A percentile compares a stretch with the other conserved stretches of the same genome.
These are phyloP conservation scores for Primulina tabacum DNA, from an alignment of 257 asterid genomes.

Conservation along the genomic window DNA sequence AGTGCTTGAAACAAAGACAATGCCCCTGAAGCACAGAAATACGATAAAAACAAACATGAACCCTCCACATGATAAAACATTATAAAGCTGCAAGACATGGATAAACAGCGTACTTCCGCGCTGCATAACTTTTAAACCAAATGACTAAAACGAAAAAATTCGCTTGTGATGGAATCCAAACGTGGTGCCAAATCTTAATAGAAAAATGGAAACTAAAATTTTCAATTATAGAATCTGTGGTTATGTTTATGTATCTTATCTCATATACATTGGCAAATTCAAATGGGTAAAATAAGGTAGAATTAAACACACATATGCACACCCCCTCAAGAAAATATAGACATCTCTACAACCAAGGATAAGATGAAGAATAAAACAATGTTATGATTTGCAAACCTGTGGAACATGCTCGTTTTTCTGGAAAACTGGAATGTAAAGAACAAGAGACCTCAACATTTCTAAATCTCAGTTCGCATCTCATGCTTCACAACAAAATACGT, in stretches of 20 bases:
- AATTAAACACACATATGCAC: background rate
- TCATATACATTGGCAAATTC: background rate
- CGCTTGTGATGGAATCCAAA: background rate
- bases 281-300: background rate
- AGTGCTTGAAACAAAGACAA: no score
- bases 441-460: no score
- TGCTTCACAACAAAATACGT: no score
- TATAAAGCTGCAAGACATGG: no score
- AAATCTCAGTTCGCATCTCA: no score
- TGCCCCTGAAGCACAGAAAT: no score
- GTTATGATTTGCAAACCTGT: constrained; percentile 5
- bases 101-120: no score
- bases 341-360: background rate
- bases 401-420: background rate
- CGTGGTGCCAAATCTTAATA: background rate
- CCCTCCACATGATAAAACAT: no score
- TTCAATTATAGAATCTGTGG: background rate
- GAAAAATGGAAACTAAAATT: background rate
- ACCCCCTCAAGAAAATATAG: background rate
- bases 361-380: background rate
- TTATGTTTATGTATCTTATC: background rate
- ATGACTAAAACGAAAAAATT: background rate
- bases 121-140: no score
- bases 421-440: no score
- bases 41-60: no score